phyloP scores from a whole-genome alignment of 2,329 filamentous ascomycete genomes.

The Ophiosphaerella korrae region DNA sequence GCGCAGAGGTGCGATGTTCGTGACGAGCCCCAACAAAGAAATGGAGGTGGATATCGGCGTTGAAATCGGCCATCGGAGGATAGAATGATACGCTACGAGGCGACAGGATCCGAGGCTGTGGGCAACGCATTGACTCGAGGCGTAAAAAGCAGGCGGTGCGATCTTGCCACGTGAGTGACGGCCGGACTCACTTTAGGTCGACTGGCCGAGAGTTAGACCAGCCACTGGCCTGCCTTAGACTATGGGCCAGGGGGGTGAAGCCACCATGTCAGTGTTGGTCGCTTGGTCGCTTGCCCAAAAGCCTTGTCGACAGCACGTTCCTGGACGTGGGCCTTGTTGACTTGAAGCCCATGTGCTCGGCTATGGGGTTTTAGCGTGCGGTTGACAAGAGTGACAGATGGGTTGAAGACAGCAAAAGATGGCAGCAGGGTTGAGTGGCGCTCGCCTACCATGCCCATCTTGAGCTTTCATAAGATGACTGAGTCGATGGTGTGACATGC shows the following conservation, averaged over 20 bases:
- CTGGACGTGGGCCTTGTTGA: slow-evolving; percentile 18
- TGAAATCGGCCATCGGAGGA: slow-evolving; percentile 19
- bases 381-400: no score
- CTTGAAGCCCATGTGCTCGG: slow-evolving; percentile 11
- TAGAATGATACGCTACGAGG: slow-evolving; percentile 6
- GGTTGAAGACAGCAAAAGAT: no score
- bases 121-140: slow-evolving; percentile 20
- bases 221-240: slow-evolving; percentile 31
- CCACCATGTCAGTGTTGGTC: slow-evolving; percentile 33
- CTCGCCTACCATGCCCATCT: slow-evolving; percentile 9
- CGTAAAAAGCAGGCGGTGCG: neutral
- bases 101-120: slow-evolving; percentile 16
- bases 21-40: slow-evolving; percentile 2
- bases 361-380: neutral
- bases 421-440: neutral
- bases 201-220: slow-evolving; percentile 31
- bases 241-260: slow-evolving; percentile 26
- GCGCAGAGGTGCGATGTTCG: slow-evolving; percentile 3
- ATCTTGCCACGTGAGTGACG: slow-evolving; percentile 36
- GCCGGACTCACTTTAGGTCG: slow-evolving; percentile 29
- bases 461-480: neutral
- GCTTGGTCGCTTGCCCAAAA: slow-evolving; percentile 19
- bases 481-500: slow-evolving; percentile 4
- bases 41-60: slow-evolving; percentile 14
- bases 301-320: slow-evolving; percentile 27